phyloP scores from a whole-genome alignment of 2,329 filamentous ascomycete genomes.

The Pseudogymnoascus sp. region DNA sequence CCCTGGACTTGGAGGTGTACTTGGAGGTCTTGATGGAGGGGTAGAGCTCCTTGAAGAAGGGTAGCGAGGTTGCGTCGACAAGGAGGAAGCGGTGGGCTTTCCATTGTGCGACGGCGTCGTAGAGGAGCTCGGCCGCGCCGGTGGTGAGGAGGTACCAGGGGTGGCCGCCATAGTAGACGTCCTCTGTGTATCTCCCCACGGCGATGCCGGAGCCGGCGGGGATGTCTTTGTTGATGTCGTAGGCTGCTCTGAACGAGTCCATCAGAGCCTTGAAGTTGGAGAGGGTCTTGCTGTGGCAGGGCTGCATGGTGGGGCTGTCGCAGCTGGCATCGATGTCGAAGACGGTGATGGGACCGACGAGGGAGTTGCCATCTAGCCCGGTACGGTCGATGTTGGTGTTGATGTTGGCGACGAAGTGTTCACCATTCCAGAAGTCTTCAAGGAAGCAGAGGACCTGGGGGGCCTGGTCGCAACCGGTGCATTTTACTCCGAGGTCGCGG shows the following conservation, averaged over 20 bases:
- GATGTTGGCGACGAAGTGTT: slow-evolving; percentile 62
- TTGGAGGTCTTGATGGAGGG: slow-evolving; percentile 53
- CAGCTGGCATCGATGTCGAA: slow-evolving; percentile 63
- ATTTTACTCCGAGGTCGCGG: slow-evolving; percentile 49
- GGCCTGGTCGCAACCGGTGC: slow-evolving; percentile 52
- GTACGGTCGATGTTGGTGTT: slow-evolving; percentile 52
- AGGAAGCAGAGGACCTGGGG: slow-evolving; percentile 66
- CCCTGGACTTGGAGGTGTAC: slow-evolving; percentile 42
- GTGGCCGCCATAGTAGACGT: slow-evolving; percentile 68
- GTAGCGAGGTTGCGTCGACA: slow-evolving; percentile 54
- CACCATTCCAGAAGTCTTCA: slow-evolving; percentile 61
- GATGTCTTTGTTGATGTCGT: slow-evolving; percentile 60
- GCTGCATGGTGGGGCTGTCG: slow-evolving; percentile 66
- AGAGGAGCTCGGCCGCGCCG: slow-evolving; percentile 72
- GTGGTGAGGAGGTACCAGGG: slow-evolving; percentile 74
- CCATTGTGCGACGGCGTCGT: slow-evolving; percentile 68
- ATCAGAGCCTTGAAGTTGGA: slow-evolving; percentile 69
- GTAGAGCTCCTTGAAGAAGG: slow-evolving; percentile 63
- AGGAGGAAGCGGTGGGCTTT: slow-evolving; percentile 52
- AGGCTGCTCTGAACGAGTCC: slow-evolving; percentile 65
- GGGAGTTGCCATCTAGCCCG: slow-evolving; percentile 64
- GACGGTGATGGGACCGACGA: slow-evolving; percentile 56
- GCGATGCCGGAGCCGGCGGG: slow-evolving; percentile 49
- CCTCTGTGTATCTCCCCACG: slow-evolving; percentile 61
- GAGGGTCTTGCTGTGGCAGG: slow-evolving; percentile 45